Conservation (phyloP, 192 early-diverging fungal species). For the Backusella tarrabulga region DNA sequence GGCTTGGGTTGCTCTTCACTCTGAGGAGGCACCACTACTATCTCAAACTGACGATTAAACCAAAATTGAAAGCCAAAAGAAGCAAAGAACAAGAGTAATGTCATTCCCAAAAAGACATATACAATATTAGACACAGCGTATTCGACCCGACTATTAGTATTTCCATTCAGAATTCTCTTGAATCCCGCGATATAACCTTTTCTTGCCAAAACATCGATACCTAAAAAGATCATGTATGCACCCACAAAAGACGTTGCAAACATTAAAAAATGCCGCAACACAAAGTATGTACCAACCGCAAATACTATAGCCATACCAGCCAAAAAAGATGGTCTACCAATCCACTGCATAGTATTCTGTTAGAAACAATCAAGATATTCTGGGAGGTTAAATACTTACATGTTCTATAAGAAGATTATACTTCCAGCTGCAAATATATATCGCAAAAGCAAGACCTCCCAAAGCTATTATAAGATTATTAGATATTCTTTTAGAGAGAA, state of each 20-base stretch:
- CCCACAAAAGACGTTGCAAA: background rate
- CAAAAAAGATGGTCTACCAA: background rate
- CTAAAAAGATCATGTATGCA: background rate
- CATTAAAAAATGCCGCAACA: background rate
- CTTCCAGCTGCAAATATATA: constrained; percentile 25
- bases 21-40: background rate
- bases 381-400: background rate
- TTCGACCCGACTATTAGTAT: background rate
- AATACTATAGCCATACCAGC: background rate
- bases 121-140: background rate
- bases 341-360: background rate
- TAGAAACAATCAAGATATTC: background rate
- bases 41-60: constrained; percentile 7
- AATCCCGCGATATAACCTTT: background rate
- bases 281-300: background rate
- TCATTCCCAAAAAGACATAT: background rate
- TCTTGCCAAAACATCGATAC: background rate
- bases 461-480: background rate
- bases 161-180: background rate
- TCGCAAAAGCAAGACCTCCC: constrained; percentile 31
- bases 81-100: constrained; percentile 6
- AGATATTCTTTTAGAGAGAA: too few species aligned
- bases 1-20: background rate
- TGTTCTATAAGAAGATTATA: constrained; percentile 22
- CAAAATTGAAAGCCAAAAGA: constrained; percentile 2